A percentile compares a stretch with the other conserved stretches of the same genome.
These are phyloP conservation scores for Botrytis fabae DNA, from an alignment of 2,329 filamentous ascomycete species.

Conservation along the genomic window DNA sequence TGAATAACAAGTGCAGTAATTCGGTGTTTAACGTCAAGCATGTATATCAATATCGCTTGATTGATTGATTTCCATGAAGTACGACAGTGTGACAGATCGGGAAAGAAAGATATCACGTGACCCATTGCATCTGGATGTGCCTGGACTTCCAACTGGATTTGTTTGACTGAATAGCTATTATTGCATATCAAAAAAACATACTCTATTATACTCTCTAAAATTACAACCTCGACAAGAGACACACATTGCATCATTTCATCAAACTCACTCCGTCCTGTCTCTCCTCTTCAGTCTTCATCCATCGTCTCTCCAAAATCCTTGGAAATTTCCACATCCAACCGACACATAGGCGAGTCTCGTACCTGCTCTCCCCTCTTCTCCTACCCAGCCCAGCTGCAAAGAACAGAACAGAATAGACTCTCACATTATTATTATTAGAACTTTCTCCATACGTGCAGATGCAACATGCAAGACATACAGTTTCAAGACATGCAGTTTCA, in stretches of 20 bases:
- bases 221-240: not conserved
- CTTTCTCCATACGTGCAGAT: not conserved
- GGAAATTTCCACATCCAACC: not conserved
- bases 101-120: not conserved
- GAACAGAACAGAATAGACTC: not conserved
- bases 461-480: not conserved
- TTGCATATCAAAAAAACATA: not conserved
- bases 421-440: not conserved
- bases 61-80: not conserved
- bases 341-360: not conserved
- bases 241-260: not conserved
- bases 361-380: not conserved
- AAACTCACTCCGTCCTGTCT: not conserved
- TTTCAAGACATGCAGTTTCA: not conserved
- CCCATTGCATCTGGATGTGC: fast-evolving
- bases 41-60: not conserved
- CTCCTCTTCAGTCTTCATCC: not conserved
- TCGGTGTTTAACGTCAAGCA: fast-evolving
- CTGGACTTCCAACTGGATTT: not conserved
- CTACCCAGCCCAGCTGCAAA: not conserved
- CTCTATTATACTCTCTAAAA: not conserved
- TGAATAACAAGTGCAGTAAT: not conserved
- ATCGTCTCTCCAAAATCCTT: no score
- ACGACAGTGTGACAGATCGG: no score
- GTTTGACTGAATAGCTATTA: not conserved